Base-by-base conservation (phyloP, 2,329 filamentous ascomycete genomes). In the Septoria linicola region DNA sequence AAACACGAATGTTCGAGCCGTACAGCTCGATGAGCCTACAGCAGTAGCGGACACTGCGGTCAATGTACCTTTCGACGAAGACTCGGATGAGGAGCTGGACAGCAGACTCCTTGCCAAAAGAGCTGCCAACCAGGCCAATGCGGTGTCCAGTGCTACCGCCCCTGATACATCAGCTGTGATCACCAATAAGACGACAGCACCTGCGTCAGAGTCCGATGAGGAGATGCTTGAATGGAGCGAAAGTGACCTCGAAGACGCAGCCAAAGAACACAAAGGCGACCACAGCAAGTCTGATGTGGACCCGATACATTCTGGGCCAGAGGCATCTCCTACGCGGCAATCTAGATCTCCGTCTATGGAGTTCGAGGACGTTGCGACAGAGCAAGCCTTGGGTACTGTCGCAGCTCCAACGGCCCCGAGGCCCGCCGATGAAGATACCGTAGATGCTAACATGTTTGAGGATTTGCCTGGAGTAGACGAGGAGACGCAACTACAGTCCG, bases 221-320 rank as follows among this genome's bases (percentile, higher is more conserved):
- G 70, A 71, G 32, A 59, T 64, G 31, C 48, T 71, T 27, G 76
- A 80, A 1, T 81, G 79, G 79, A 77, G 77, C 3, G 78, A 78
- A 30, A 81, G 78, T 55, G 78, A 81, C 35, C 63, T 69, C 51
- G 69, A 64, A 53, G 30, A 49, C 11, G 13, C n/a, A 8, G 8
- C 42, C n/a, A 4, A 13, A 16, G n/a, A 20, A 39, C 13, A 8
- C 20, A 16, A 1, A n/a, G 13, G 8, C 14, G 16, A 17, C 13
- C 8, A 19, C 25, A 10, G 16, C 41, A 34, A 34, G 19, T 13
- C n/a, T n/a, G 25, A 27, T 5, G 8, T 13, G 17, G 20, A 27
- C 3, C 27, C 20, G 5, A 41, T 14, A 4, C 21, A 16, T n/a
- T 27, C 11, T 4, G 10, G 14, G 6, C n/a, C 14, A 41, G 25